phyloP scores from a whole-genome alignment of 768 basidiomycete genomes.

The Boletus huronensis region DNA sequence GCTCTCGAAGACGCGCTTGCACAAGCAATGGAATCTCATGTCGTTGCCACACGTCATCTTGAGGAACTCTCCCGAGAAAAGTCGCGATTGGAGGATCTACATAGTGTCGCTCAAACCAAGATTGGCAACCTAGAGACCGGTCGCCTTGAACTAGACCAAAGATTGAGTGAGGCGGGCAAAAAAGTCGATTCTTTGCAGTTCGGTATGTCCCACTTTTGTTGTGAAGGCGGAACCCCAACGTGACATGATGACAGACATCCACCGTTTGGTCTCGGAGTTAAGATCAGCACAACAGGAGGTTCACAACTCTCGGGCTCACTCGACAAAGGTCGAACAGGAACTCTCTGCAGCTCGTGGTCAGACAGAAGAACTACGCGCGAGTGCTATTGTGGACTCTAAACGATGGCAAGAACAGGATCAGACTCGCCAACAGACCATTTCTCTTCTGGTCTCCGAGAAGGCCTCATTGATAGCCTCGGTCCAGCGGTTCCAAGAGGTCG shows the following conservation, averaged over 20 bases:
- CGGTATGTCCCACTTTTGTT: constrained; percentile 23
- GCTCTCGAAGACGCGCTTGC: constrained; percentile 23
- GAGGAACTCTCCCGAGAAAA: constrained; percentile 25
- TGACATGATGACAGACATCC: constrained; percentile 18
- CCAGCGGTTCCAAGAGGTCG: constrained; percentile 55
- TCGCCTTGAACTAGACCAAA: constrained; percentile 11
- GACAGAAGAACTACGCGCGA: constrained; percentile 18
- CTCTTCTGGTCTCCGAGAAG: constrained; percentile 74
- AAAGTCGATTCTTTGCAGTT: constrained; percentile 17
- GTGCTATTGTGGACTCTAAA: constrained; percentile 8
- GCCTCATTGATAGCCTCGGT: constrained; percentile 55
- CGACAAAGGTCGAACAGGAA: constrained; percentile 19
- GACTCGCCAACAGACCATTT: constrained; percentile 70
- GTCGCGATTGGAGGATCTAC: constrained; percentile 19
- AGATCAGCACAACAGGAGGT: constrained; percentile 10
- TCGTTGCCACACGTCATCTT: constrained; percentile 5
- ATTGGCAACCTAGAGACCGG: constrained; percentile 15
- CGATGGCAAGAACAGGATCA: constrained; percentile 36
- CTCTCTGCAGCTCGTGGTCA: constrained; percentile 17
- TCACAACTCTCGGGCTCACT: constrained; percentile 9
- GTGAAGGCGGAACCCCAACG: constrained; percentile 28
- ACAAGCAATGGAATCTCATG: constrained; percentile 11
- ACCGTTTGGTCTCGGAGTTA: constrained; percentile 20
- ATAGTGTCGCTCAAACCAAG: constrained; percentile 11
- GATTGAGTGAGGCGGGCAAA: constrained; percentile 3